Evolutionary conservation across 805 yeast species (phyloP).

Genomic region (Yamadazyma nakazawae): DNA sequence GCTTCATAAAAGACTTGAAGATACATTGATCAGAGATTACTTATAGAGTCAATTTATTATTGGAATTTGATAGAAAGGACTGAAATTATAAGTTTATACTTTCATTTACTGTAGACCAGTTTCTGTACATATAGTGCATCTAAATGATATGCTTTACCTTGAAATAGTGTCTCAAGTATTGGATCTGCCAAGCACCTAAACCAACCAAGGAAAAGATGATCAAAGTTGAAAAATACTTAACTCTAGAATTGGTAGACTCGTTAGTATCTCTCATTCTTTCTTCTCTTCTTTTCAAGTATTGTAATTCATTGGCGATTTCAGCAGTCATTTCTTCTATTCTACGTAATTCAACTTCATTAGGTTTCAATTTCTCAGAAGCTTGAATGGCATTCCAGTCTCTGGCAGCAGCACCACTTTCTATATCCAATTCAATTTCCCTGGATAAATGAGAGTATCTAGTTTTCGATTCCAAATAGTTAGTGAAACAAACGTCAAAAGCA

Average conservation of each 20-base stretch:
- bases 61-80: not conserved
- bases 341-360: slow-evolving; percentile 86
- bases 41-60: not conserved
- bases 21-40: not conserved
- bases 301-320: slow-evolving; percentile 76
- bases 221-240: slow-evolving; percentile 76
- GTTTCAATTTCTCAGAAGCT: slow-evolving; percentile 88
- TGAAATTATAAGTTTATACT: not conserved
- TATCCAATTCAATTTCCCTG: slow-evolving; percentile 83
- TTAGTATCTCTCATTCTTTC: slow-evolving; percentile 93
- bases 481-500: slow-evolving; percentile 89
- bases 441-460: slow-evolving; percentile 38
- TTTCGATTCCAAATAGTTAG: slow-evolving; percentile 48
- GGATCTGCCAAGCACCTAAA: slow-evolving; percentile 90
- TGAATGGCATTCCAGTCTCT: slow-evolving; percentile 97
- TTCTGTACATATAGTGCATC: slow-evolving; percentile 1
- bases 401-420: slow-evolving; percentile 94
- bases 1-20: not conserved
- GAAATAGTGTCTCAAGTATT: slow-evolving; percentile 90
- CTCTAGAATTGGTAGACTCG: slow-evolving; percentile 92
- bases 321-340: slow-evolving; percentile 81
- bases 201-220: slow-evolving; percentile 67
- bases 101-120: not conserved
- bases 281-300: slow-evolving; percentile 83
- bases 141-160: slow-evolving; percentile 75